Percentiles rank a stretch among this genome's conserved stretches.
Conservation (phyloP, 768 basidiomycete genomes). For the Lepiota venenata region DNA sequence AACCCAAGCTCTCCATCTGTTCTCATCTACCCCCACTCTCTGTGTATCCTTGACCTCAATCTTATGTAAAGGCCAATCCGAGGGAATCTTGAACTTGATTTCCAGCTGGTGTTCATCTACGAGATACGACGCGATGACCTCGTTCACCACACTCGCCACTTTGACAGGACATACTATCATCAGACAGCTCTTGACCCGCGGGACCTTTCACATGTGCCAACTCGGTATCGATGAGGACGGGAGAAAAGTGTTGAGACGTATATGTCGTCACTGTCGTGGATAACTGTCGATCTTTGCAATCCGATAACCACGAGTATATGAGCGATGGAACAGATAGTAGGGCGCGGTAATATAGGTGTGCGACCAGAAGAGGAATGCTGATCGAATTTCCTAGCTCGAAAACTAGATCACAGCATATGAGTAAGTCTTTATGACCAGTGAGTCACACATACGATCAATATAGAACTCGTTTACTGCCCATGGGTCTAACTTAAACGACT, state of each 20-base stretch:
- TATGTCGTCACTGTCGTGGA: constrained; percentile 72
- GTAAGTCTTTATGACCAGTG: not conserved
- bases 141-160: constrained; percentile 54
- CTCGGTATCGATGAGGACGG: constrained; percentile 81
- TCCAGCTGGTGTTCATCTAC: constrained; percentile 96
- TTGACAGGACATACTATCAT: constrained; percentile 82
- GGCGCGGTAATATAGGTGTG: constrained; percentile 87
- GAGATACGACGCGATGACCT: constrained; percentile 79
- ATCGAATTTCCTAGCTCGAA: constrained; percentile 51
- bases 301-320: constrained; percentile 80
- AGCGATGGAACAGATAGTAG: constrained; percentile 82
- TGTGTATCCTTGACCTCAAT: constrained; percentile 87
- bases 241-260: constrained; percentile 85
- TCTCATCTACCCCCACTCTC: constrained; percentile 85
- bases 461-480: constrained; percentile 88
- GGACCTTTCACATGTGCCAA: constrained; percentile 68
- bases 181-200: constrained; percentile 52
- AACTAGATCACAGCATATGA: constrained; percentile 33
- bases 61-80: constrained; percentile 85
- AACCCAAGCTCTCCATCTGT: constrained; percentile 91
- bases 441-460: constrained; percentile 54
- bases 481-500: constrained; percentile 74
- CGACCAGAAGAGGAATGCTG: constrained; percentile 66
- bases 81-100: constrained; percentile 79
- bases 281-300: constrained; percentile 87